Evolutionary conservation across 179 eudicot species (phyloP).

Genomic region (Patellifolia procumbens): DNA sequence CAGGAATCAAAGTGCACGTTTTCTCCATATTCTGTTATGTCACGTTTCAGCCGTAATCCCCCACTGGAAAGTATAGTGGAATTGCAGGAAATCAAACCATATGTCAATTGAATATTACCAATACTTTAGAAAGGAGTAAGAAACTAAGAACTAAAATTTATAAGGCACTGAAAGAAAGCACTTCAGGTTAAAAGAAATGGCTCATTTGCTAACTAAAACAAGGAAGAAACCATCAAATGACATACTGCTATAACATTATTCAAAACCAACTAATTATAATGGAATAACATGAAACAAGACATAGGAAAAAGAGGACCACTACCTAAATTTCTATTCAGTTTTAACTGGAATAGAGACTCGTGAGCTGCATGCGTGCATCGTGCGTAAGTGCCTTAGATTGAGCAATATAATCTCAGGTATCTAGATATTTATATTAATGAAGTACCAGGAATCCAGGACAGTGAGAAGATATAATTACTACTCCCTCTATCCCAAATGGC

Average conservation of each 20-base stretch:
- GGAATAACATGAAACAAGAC: neutral
- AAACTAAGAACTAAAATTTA: neutral
- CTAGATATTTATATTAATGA: no score
- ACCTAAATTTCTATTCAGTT: no score
- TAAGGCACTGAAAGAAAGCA: neutral
- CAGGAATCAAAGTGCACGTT: constrained; percentile 5
- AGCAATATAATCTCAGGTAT: no score
- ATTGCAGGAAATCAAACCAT: constrained; percentile 16
- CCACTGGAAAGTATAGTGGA: constrained; percentile 56
- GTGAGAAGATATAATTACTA: no score
- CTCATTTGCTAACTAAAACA: neutral
- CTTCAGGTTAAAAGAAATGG: neutral
- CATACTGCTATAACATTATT: neutral
- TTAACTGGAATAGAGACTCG: no score
- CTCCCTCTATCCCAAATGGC: no score
- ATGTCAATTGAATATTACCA: neutral
- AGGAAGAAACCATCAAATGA: neutral
- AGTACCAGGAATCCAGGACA: no score
- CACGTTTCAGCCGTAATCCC: constrained; percentile 93
- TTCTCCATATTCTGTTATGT: constrained; percentile 90
- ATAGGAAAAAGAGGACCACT: neutral
- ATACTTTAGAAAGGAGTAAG: neutral
- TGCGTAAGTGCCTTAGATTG: no score
- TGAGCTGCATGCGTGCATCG: no score
- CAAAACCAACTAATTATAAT: neutral